Evolutionary conservation across 441 rosid species (phyloP).

Genomic region (Jatropha multifida): DNA sequence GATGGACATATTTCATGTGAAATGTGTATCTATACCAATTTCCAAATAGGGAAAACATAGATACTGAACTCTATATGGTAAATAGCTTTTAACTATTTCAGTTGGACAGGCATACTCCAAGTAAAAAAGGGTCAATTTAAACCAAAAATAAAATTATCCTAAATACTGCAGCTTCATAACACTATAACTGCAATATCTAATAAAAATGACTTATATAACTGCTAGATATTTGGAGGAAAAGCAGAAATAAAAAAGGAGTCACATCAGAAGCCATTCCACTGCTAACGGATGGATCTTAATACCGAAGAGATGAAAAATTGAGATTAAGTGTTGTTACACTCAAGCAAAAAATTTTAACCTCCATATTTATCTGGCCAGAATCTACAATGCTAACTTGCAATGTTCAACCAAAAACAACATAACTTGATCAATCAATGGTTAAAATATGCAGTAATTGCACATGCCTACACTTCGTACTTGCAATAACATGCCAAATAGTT

Average conservation of each 20-base stretch:
- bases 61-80: background rate
- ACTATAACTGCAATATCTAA: background rate
- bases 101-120: background rate
- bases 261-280: background rate
- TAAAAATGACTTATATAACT: background rate
- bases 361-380: too few species aligned
- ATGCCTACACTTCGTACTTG: too few species aligned
- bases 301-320: background rate
- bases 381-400: too few species aligned
- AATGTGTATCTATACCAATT: background rate
- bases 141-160: background rate
- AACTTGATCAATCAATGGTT: too few species aligned
- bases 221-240: background rate
- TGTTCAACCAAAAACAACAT: too few species aligned
- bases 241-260: background rate
- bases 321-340: too few species aligned
- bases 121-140: background rate
- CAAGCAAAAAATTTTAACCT: too few species aligned
- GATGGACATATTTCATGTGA: background rate
- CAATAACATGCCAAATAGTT: too few species aligned
- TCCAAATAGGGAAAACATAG: background rate
- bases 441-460: too few species aligned
- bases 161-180: background rate
- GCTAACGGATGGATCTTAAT: background rate
- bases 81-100: background rate